A percentile compares a stretch with the other conserved stretches of the same genome.
Evolutionary conservation across 345 rosid species (phyloP).

Genomic region (Melaleuca alternifolia): DNA sequence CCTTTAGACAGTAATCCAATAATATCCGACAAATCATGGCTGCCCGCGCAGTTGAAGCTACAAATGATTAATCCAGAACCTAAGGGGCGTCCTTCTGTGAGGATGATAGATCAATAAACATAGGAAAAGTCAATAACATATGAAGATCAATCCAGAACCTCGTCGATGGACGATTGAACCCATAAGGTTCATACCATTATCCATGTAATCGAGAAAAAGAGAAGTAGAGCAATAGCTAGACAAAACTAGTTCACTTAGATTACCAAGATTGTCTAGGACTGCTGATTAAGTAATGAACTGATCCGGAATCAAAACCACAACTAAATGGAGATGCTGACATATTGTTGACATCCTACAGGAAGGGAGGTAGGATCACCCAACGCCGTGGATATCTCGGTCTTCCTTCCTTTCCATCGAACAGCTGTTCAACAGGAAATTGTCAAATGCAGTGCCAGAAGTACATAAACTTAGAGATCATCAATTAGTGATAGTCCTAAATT

Average conservation of each 20-base stretch:
- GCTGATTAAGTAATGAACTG: background rate
- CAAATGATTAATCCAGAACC: background rate
- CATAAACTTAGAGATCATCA: background rate
- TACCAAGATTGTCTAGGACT: background rate
- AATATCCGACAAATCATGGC: background rate
- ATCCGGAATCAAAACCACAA: background rate
- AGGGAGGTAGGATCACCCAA: constrained; percentile 92
- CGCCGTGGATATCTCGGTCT: constrained; percentile 83
- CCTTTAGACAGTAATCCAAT: background rate
- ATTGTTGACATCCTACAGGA: constrained; percentile 32
- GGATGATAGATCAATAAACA: background rate
- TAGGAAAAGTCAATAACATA: background rate
- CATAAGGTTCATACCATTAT: background rate
- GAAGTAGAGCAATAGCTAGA: background rate
- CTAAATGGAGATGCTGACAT: background rate
- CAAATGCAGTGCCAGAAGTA: background rate
- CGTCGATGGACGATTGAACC: background rate
- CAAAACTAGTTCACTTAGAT: background rate
- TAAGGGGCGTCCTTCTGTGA: background rate
- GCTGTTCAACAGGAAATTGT: constrained; percentile 28
- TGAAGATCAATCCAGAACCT: background rate
- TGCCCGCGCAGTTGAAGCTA: background rate
- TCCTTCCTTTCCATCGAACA: constrained; percentile 93
- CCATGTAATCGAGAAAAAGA: background rate
- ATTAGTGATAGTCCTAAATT: background rate